Evolutionary conservation across 164 flowering plant genomes (phyloP).

Genomic region (Magnolia officinalis): DNA sequence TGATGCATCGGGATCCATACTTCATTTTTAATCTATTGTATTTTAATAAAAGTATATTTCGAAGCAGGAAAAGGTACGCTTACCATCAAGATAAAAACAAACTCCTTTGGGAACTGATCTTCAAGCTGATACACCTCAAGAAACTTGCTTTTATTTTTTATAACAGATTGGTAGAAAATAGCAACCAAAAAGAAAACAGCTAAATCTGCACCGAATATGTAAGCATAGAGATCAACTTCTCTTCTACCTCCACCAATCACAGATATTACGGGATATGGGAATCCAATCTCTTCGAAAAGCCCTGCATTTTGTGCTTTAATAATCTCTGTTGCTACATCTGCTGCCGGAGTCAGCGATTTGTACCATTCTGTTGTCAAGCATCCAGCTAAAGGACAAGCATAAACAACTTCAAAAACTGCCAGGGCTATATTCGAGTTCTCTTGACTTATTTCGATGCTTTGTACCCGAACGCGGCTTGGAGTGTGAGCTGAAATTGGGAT

Average conservation of each 20-base stretch:
- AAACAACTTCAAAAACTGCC: constrained; percentile 89
- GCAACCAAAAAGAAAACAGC: constrained; percentile 88
- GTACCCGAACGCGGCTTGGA: constrained; percentile 77
- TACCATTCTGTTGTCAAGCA: constrained; percentile 57
- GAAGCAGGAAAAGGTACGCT: constrained; percentile 7
- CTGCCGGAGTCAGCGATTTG: constrained; percentile 82
- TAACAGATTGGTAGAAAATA: constrained; percentile 82
- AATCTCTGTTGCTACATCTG: constrained; percentile 86
- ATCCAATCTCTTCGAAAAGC: constrained; percentile 58
- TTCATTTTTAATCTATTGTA: no score
- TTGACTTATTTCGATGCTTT: constrained; percentile 87
- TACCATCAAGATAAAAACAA: constrained; percentile 83
- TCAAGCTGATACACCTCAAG: constrained; percentile 96
- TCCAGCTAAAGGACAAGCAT: constrained; percentile 58
- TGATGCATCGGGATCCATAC: not conserved
- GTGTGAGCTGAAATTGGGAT: constrained; percentile 43
- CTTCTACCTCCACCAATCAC: constrained; percentile 93
- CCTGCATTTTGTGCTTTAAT: constrained; percentile 45
- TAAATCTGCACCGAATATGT: constrained; percentile 89
- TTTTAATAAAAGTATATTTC: no score
- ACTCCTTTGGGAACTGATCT: constrained; percentile 97
- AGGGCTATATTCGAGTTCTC: constrained; percentile 67
- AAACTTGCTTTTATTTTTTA: constrained; percentile 78
- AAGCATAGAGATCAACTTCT: constrained; percentile 97
- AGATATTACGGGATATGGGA: constrained; percentile 76